Evolutionary conservation across 352 stramenopile species (phyloP).

Genomic region (Pythium rhizo-oryzae): DNA sequence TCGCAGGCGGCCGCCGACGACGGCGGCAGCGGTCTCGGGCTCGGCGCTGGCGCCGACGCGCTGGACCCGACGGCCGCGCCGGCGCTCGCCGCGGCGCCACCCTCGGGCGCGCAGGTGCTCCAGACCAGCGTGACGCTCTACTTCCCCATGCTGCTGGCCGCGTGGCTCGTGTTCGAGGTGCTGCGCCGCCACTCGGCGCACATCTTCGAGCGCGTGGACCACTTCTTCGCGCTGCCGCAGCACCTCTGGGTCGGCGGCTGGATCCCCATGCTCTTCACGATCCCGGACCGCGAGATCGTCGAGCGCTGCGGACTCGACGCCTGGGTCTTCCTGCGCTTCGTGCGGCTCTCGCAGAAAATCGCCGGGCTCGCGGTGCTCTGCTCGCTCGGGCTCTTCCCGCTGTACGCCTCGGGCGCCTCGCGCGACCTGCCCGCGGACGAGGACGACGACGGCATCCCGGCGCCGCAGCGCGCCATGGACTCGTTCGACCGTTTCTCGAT

Average conservation of each 20-base stretch:
- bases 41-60: neutral
- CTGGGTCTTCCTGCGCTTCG: conserved; percentile 78
- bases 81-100: neutral
- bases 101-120: conserved; percentile 42
- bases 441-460: conserved; percentile 25
- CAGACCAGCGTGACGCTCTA: conserved; percentile 65
- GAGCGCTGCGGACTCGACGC: conserved; percentile 68
- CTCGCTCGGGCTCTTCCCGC: conserved; percentile 69
- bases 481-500: conserved; percentile 72
- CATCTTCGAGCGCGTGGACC: conserved; percentile 56
- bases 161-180: conserved; percentile 63
- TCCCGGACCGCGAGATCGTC: conserved; percentile 61
- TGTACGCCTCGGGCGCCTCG: conserved; percentile 53
- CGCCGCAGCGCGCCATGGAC: conserved; percentile 40
- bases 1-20: conserved; percentile 9
- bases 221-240: conserved; percentile 33
- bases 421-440: conserved; percentile 31
- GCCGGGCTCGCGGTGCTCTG: conserved; percentile 52
- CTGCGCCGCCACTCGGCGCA: conserved; percentile 45
- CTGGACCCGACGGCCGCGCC: no score
- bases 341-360: conserved; percentile 71
- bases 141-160: conserved; percentile 58
- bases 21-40: neutral
- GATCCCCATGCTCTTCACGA: conserved; percentile 62
- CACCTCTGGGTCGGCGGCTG: conserved; percentile 34